A percentile compares a stretch with the other conserved stretches of the same genome.
phyloP scores from a whole-genome alignment of 345 rosid species.

The Clarkia xantiana region DNA sequence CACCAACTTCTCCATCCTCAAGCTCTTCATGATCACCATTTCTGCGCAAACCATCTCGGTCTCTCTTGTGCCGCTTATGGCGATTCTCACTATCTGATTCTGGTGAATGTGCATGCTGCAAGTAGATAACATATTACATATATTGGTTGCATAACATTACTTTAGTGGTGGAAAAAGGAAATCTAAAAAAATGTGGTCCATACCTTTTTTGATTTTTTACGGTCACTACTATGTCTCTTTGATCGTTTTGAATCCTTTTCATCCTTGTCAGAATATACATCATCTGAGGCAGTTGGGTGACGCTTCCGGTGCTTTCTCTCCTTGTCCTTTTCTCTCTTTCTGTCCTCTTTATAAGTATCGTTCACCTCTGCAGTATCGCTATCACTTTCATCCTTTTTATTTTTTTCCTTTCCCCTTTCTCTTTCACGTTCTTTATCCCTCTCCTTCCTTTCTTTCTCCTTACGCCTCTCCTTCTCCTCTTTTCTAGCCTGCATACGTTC shows the following conservation, averaged over 20 bases:
- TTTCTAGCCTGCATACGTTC: slow-evolving; percentile 43
- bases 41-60: slow-evolving; percentile 53
- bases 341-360: slow-evolving; percentile 73
- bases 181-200: background rate
- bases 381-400: slow-evolving; percentile 68
- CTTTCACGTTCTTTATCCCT: slow-evolving; percentile 71
- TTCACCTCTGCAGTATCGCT: slow-evolving; percentile 54
- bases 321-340: slow-evolving; percentile 61
- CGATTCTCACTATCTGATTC: slow-evolving; percentile 70
- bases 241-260: slow-evolving; percentile 72
- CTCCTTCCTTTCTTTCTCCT: slow-evolving; percentile 54
- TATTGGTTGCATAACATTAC: background rate
- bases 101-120: slow-evolving; percentile 67
- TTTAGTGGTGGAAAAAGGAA: background rate
- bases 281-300: slow-evolving; percentile 57
- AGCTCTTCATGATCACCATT: slow-evolving; percentile 61
- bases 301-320: slow-evolving; percentile 75
- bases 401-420: slow-evolving; percentile 65
- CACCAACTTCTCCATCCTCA: slow-evolving; percentile 94
- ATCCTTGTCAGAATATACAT: slow-evolving; percentile 69
- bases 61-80: slow-evolving; percentile 68
- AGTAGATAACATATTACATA: slow-evolving; percentile 6
- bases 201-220: slow-evolving; percentile 91
- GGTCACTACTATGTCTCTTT: slow-evolving; percentile 66
- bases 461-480: slow-evolving; percentile 55